A percentile compares a stretch with the other conserved stretches of the same genome.
These are phyloP conservation scores for Malus hybrid DNA, from an alignment of 331 rosid genomes.

Conservation along the genomic window DNA sequence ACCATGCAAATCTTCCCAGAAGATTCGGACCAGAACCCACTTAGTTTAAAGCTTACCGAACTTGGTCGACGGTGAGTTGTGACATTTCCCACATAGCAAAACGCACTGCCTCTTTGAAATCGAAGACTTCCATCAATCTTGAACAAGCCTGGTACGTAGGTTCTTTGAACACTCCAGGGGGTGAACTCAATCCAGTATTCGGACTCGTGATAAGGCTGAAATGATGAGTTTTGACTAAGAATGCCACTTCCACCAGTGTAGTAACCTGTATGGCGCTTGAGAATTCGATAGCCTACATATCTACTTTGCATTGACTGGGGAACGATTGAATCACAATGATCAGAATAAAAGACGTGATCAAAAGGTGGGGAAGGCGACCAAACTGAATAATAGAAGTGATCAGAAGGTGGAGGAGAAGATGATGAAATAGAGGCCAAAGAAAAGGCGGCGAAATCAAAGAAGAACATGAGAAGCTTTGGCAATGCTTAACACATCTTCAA, in stretches of 20 bases:
- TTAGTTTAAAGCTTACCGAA: slow-evolving; percentile 11
- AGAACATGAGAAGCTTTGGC: background rate
- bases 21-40: slow-evolving; percentile 55
- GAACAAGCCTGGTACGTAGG: slow-evolving; percentile 25
- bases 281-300: background rate
- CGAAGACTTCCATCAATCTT: slow-evolving; percentile 16
- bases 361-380: background rate
- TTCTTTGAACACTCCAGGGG: background rate
- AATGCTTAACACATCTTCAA: background rate
- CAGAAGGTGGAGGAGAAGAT: background rate
- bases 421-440: slow-evolving; percentile 12
- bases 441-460: slow-evolving; percentile 11
- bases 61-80: background rate
- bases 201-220: background rate
- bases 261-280: background rate
- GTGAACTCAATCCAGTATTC: background rate
- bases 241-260: background rate
- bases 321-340: slow-evolving; percentile 32
- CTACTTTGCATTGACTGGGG: slow-evolving; percentile 9
- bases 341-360: slow-evolving; percentile 9
- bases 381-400: slow-evolving; percentile 11
- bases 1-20: slow-evolving; percentile 41
- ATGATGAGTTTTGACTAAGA: background rate
- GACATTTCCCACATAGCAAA: background rate
- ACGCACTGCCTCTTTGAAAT: background rate